Base-by-base conservation (phyloP, 306 rosid genomes). In the Nissolia schottii region DNA sequence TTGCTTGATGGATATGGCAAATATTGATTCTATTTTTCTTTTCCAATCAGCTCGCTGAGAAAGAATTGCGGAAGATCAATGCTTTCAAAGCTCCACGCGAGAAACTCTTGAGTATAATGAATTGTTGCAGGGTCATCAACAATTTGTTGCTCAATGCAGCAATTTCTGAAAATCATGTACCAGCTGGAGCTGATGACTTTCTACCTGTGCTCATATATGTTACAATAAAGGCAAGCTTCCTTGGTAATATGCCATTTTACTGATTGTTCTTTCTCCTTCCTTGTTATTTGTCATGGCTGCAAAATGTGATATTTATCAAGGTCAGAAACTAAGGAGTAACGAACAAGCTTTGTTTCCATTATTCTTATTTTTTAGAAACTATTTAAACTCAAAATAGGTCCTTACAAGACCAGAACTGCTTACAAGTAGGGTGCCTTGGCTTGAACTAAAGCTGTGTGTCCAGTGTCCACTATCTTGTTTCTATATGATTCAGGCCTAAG, bases 221-320 rank as follows among this genome's bases (percentile, higher is more conserved):
- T 41, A 82, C 61, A 24, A 90, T 90, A 91, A 90, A 90, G 96
- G 91, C 96, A 84, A 90, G 96, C 89, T 67, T 66, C 66, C 87
- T 87, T 84, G 89, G 91, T 87, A 85, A 90, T 80, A 76, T 50
- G 75, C 75, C 89, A 82, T 71, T 74, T 59, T 74, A 38, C 81
- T 74, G 43, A 51, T 74, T 54, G 29, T 74, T 37, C 55, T 53
- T 28, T 64, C 31, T 4, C 49, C 24, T 35, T 19, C 54, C 20
- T 32, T 65, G 27, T 16, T 64, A 38, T 12, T 4, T 15, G 24
- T 61, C 37, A 70, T 60, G 7, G 5, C 14, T 20, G 51, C 35
- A 53, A 23, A 28, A 18, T 8, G 24, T 32, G 32, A 53, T 15
- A 20, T 4, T 15, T 41, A 14, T 61, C 18, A 61, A 22, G 40